These are phyloP conservation scores for Agapanthus africanus DNA, from an alignment of 106 monocot genomes.

Conservation along the genomic window DNA sequence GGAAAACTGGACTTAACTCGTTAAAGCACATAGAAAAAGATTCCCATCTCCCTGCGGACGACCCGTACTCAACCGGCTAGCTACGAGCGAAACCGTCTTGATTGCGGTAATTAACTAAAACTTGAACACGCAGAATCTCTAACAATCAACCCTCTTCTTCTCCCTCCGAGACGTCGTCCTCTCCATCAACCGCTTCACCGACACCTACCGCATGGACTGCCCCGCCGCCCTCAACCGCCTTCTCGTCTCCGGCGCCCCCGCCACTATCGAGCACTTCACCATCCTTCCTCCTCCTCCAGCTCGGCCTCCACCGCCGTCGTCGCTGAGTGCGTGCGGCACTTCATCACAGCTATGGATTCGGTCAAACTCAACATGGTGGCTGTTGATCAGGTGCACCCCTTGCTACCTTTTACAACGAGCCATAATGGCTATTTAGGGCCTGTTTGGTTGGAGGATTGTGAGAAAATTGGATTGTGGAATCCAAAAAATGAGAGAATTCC, in stretches of 20 bases:
- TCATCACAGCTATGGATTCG: slow-evolving; percentile 78
- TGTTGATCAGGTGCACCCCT: slow-evolving; percentile 76
- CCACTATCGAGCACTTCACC: slow-evolving; percentile 62
- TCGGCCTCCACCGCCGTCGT: slow-evolving; percentile 35
- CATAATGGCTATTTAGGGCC: too few species aligned
- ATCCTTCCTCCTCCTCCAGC: slow-evolving; percentile 1
- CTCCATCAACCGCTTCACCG: slow-evolving; percentile 59
- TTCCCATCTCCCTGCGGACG: too few species aligned
- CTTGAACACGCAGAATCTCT: too few species aligned
- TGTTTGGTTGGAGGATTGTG: too few species aligned
- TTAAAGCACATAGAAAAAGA: too few species aligned
- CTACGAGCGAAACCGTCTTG: too few species aligned
- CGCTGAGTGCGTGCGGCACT: slow-evolving; percentile 82
- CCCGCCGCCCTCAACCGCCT: slow-evolving; percentile 80
- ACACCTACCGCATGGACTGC: slow-evolving; percentile 71
- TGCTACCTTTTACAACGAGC: too few species aligned
- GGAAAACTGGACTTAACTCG: too few species aligned
- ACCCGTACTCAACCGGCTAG: too few species aligned
- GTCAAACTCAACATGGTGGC: slow-evolving; percentile 61
- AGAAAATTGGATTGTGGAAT: too few species aligned
- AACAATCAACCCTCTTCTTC: slow-evolving; percentile 54
- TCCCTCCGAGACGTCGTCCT: slow-evolving; percentile 56
- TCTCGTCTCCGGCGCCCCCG: slow-evolving; percentile 62
- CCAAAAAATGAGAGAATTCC: too few species aligned
- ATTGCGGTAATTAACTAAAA: too few species aligned